A percentile compares a stretch with the other conserved stretches of the same genome.
Evolutionary conservation across 371 early-diverging fungal species (phyloP).

Genomic region (Thermomucor indicae-seudaticae): DNA sequence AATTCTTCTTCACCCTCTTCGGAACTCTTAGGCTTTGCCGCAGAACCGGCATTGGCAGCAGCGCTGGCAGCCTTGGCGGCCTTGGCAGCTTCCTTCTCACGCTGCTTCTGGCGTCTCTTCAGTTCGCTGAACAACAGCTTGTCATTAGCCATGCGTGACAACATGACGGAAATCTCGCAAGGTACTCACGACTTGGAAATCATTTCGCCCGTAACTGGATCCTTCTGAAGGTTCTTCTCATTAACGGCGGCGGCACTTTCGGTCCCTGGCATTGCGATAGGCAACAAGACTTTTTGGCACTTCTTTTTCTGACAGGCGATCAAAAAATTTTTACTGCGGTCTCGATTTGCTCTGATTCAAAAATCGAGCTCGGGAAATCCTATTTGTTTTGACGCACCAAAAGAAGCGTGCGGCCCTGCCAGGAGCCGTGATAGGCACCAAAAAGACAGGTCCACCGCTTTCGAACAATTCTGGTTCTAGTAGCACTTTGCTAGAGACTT

Average conservation of each 20-base stretch:
- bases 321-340: constrained; percentile 2
- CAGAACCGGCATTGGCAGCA: constrained; percentile 61
- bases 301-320: background rate
- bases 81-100: constrained; percentile 84
- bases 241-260: constrained; percentile 22
- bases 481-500: too few relatives aligned
- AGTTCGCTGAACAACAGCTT: constrained; percentile 66
- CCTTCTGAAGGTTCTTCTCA: constrained; percentile 73
- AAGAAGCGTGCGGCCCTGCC: too few relatives aligned
- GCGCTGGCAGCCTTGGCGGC: constrained; percentile 60
- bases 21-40: constrained; percentile 51
- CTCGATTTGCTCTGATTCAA: too few relatives aligned
- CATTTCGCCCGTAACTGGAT: constrained; percentile 91
- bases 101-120: constrained; percentile 89
- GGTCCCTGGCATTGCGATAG: constrained; percentile 8
- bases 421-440: too few relatives aligned
- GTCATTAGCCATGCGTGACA: background rate
- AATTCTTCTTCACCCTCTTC: constrained; percentile 79
- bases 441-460: too few relatives aligned
- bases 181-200: constrained; percentile 86
- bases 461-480: too few relatives aligned
- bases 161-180: background rate
- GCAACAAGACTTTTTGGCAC: too few relatives aligned
- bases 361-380: too few relatives aligned
- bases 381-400: too few relatives aligned